Conservation (phyloP, 225 moss, liverwort and hornwort species). For the Pleurozium schreberi region DNA sequence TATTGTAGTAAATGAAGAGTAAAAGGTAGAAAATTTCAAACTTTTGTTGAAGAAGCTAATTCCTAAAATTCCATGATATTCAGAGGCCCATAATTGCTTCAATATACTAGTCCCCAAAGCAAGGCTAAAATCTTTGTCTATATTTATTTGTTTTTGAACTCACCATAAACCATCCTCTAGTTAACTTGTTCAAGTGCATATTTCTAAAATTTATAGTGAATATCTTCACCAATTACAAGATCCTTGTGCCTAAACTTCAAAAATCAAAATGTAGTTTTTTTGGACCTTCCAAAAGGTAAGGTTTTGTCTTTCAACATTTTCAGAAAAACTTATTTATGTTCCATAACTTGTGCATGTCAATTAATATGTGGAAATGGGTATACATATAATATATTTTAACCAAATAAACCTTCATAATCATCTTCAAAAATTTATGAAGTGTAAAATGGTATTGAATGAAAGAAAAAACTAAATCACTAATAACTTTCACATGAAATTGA, state of each 20-base stretch:
- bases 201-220: background rate
- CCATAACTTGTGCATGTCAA: background rate
- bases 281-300: background rate
- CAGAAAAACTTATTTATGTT: no score
- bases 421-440: background rate
- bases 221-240: accelerated
- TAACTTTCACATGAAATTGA: background rate
- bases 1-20: background rate
- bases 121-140: no score
- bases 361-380: background rate
- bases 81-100: accelerated
- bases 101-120: accelerated
- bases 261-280: accelerated
- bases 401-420: background rate
- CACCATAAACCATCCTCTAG: accelerated
- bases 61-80: accelerated
- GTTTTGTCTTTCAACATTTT: background rate
- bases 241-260: background rate
- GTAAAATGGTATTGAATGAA: background rate
- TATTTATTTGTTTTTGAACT: background rate
- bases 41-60: background rate
- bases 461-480: background rate
- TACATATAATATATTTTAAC: background rate
- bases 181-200: background rate
- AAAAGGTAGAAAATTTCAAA: background rate